A percentile compares a stretch with the other conserved stretches of the same genome.
phyloP scores from a whole-genome alignment of 2,329 filamentous ascomycete species.

The Polychaeton citri region DNA sequence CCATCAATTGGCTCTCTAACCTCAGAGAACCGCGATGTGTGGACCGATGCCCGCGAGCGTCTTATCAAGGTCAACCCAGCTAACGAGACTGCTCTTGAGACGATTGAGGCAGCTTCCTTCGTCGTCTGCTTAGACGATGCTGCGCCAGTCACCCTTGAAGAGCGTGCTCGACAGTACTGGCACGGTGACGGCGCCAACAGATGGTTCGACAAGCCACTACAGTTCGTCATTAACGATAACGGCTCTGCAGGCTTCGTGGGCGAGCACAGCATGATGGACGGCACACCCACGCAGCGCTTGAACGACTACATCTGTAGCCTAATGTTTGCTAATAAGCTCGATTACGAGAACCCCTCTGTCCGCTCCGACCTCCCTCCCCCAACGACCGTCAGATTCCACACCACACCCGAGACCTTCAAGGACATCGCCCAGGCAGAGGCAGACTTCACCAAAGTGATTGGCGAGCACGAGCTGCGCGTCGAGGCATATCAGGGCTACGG shows the following conservation, averaged over 20 bases:
- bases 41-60: constrained; percentile 65
- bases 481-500: constrained; percentile 96
- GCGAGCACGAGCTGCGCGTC: constrained; percentile 77
- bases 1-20: constrained; percentile 75
- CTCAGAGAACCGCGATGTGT: constrained; percentile 83
- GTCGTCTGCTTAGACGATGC: constrained; percentile 89
- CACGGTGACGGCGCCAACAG: constrained; percentile 91
- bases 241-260: constrained; percentile 95
- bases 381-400: constrained; percentile 59
- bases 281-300: constrained; percentile 88
- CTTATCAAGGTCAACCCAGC: constrained; percentile 63
- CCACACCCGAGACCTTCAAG: constrained; percentile 58
- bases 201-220: constrained; percentile 95
- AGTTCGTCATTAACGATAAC: constrained; percentile 98
- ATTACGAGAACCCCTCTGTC: constrained; percentile 64
- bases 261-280: constrained; percentile 99
- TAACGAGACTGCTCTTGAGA: constrained; percentile 65
- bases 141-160: constrained; percentile 80
- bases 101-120: constrained; percentile 81
- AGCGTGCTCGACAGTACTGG: constrained; percentile 95
- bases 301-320: constrained; percentile 89
- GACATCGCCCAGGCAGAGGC: constrained; percentile 67
- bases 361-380: constrained; percentile 80
- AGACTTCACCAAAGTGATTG: constrained; percentile 72
- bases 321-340: constrained; percentile 89